A percentile compares a stretch with the other conserved stretches of the same genome.
Conservation (phyloP, 352 stramenopile genomes). For the Salisapilia sapeloensis region DNA sequence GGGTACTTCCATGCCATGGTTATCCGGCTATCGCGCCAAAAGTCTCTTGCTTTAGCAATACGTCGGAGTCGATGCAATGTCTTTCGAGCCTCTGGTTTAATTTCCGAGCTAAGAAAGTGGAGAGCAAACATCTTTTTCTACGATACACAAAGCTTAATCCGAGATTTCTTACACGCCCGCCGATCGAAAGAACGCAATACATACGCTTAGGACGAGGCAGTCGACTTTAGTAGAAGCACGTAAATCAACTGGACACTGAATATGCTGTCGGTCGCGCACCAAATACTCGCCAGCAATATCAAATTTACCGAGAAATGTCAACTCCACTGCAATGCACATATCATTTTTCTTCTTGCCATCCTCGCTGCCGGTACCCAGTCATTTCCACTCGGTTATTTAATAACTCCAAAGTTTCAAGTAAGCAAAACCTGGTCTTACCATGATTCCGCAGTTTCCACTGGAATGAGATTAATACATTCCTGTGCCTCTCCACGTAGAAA, state of each 20-base stretch:
- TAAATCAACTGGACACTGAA: conserved; percentile 50
- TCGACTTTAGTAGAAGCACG: conserved; percentile 48
- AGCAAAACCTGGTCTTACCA: too few relatives aligned
- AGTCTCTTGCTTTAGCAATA: conserved; percentile 37
- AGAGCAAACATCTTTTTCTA: conserved; percentile 61
- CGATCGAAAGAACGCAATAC: conserved; percentile 1
- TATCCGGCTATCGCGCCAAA: conserved; percentile 59
- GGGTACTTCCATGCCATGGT: conserved; percentile 52
- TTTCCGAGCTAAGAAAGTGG: conserved; percentile 43
- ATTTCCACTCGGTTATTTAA: neutral
- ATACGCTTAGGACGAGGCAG: conserved; percentile 58
- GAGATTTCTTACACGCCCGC: conserved; percentile 1
- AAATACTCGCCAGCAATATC: conserved; percentile 71
- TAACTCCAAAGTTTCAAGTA: too few relatives aligned
- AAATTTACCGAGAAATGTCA: conserved; percentile 67
- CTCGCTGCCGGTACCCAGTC: neutral
- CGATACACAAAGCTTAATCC: neutral
- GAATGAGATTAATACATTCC: conserved; percentile 42
- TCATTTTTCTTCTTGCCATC: conserved; percentile 2
- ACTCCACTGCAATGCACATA: conserved; percentile 38
- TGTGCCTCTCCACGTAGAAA: conserved; percentile 54
- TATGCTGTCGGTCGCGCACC: conserved; percentile 46
- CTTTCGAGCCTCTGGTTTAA: conserved; percentile 33
- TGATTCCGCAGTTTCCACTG: conserved; percentile 36
- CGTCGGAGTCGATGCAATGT: conserved; percentile 23